phyloP scores from a whole-genome alignment of 2,329 filamentous ascomycete species.

The Penicillium digitatum region DNA sequence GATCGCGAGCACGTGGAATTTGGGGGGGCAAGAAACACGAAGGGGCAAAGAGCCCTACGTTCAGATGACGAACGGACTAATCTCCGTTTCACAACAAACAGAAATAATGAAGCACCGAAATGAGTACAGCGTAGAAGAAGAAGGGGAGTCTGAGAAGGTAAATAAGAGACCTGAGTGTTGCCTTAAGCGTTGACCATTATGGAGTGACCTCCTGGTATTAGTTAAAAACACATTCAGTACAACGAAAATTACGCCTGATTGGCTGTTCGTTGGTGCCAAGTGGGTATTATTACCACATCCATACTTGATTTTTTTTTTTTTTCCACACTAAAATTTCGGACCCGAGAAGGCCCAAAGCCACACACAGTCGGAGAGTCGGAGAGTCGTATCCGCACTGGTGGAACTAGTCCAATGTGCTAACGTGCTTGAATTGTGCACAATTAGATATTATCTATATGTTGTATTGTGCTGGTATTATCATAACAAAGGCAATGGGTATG shows the following conservation, averaged over 20 bases:
- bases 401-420: too few species aligned
- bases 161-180: conserved; percentile 6
- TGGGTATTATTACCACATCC: conserved; percentile 1
- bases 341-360: background rate
- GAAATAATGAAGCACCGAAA: background rate
- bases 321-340: conserved; percentile 4
- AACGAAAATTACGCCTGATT: background rate
- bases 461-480: too few species aligned
- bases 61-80: conserved; percentile 5
- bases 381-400: background rate
- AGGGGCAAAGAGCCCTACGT: conserved; percentile 11
- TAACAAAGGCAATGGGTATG: too few species aligned
- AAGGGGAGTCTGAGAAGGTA: conserved; percentile 10
- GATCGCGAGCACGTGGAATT: conserved; percentile 23
- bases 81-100: background rate
- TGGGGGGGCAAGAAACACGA: conserved; percentile 10
- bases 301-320: background rate
- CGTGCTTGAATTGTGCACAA: too few species aligned
- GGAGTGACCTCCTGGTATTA: conserved; percentile 9
- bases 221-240: background rate
- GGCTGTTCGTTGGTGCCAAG: background rate
- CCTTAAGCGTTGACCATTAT: background rate
- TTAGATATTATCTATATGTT: too few species aligned
- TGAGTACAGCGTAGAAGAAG: background rate
- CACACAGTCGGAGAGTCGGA: too few species aligned